These are phyloP conservation scores for Hypholoma fasciculare DNA, from an alignment of 768 basidiomycete species.

Conservation along the genomic window DNA sequence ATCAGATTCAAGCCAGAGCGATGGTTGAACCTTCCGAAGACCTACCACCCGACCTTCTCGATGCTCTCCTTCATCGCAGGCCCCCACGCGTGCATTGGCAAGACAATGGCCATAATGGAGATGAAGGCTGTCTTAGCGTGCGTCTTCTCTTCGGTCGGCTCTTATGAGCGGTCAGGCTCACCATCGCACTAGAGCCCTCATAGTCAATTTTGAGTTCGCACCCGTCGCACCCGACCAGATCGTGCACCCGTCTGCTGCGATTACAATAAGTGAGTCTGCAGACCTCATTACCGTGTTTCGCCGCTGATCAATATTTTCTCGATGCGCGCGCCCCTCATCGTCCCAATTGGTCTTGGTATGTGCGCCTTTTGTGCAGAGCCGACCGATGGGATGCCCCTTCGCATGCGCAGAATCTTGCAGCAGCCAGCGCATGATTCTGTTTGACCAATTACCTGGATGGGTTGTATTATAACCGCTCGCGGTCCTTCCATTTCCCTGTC, in stretches of 20 bases:
- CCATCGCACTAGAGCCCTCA: constrained; percentile 25
- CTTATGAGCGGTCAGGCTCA: too few species aligned
- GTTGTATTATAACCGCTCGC: too few species aligned
- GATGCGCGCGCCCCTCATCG: too few species aligned
- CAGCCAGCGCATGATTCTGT: neutral
- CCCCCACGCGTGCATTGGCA: constrained; percentile 47
- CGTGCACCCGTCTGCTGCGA: constrained; percentile 28
- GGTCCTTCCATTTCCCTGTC: too few species aligned
- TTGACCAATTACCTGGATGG: too few species aligned
- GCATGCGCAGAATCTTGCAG: constrained; percentile 9
- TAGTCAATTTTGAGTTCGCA: constrained; percentile 41
- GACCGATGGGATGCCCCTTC: constrained; percentile 37
- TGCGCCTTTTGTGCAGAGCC: constrained; percentile 28
- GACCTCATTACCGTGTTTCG: too few species aligned
- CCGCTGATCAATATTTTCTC: too few species aligned
- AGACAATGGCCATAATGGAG: constrained; percentile 47
- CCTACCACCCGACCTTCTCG: constrained; percentile 34
- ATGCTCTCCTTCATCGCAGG: constrained; percentile 44
- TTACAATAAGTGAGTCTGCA: constrained; percentile 43
- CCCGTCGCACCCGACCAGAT: constrained; percentile 38
- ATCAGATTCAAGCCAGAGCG: constrained; percentile 47
- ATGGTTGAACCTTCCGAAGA: constrained; percentile 32
- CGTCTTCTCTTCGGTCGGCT: neutral
- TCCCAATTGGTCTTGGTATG: too few species aligned
- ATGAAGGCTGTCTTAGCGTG: constrained; percentile 47